Evolutionary conservation across 305 asterid species (phyloP), one percentile per base, ranked within the genome.

Genomic region (Fraxinus albicans): DNA sequence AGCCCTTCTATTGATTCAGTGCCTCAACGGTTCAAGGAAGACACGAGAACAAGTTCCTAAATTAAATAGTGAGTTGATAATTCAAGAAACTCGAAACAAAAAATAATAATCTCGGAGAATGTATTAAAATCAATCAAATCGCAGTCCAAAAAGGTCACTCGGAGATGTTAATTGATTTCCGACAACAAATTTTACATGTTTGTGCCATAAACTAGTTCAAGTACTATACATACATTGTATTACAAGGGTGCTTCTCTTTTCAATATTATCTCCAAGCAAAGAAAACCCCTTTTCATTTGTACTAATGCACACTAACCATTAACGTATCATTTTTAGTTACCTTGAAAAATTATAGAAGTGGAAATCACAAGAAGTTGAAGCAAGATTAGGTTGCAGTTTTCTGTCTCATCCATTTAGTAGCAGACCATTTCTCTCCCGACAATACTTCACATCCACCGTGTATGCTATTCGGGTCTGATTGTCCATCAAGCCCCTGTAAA

Each of bases 381-480:
- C 40, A 70, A 70, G 76, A 53, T 89, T 79, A 90, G 69, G 78
- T 53, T 6, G 23, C 63, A 67, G 53, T 33, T 83, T 78, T 87
- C 82, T 94, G 95, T 90, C 98, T 91, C 97, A 94, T 92, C 98
- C 98, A 94, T 86, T 94, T 94, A 36, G 98, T 94, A 55, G 98
- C 98, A 9, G 97, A 94, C 98, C 98, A 94, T 84, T 94, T 94
- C 89, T 94, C 98, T 67, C 98, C 98, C 2, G 91, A 81, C 53
- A 89, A 63, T 33, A 94, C 98, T 80, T 88, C 94, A 86, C 98
- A 93, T 73, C 98, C 98, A 67, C 95, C 98, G 73, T 94, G 98
- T 73, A 94, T 75, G 86, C 97, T 94, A 53, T 80, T 85, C 12
- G 92, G 90, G 87, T 94, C 98, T 6, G 94, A 87, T 84, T 91